phyloP scores from a whole-genome alignment of 2,329 filamentous ascomycete species.

The Xylaria sp. region DNA sequence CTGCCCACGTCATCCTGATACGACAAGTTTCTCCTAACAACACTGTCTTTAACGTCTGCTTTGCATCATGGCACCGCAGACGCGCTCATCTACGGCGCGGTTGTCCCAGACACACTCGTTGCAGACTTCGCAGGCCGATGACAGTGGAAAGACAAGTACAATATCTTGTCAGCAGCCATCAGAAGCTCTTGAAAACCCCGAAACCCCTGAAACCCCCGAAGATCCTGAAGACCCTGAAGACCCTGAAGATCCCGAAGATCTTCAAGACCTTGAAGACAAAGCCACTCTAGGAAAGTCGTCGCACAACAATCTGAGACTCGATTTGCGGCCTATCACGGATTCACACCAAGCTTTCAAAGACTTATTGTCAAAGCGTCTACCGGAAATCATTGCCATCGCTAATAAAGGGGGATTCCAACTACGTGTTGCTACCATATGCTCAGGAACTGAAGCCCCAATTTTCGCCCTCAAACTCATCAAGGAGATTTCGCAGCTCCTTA shows the following conservation, averaged over 20 bases:
- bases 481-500: conserved; percentile 52
- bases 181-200: neutral
- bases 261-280: neutral
- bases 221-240: neutral
- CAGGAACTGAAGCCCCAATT: conserved; percentile 79
- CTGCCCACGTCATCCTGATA: neutral
- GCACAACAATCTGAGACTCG: conserved; percentile 34
- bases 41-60: neutral
- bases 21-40: neutral
- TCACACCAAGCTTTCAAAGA: conserved; percentile 47
- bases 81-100: neutral
- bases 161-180: neutral
- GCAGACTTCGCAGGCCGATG: neutral
- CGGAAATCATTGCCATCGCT: conserved; percentile 41
- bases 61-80: conserved; percentile 22
- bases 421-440: conserved; percentile 77
- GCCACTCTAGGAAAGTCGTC: neutral
- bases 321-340: conserved; percentile 42
- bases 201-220: neutral
- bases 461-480: conserved; percentile 69
- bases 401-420: conserved; percentile 46
- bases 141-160: neutral
- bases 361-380: conserved; percentile 38
- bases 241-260: neutral
- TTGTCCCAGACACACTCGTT: neutral